Base-by-base conservation (phyloP, 179 eudicot species). In the Drosera spatulata region DNA sequence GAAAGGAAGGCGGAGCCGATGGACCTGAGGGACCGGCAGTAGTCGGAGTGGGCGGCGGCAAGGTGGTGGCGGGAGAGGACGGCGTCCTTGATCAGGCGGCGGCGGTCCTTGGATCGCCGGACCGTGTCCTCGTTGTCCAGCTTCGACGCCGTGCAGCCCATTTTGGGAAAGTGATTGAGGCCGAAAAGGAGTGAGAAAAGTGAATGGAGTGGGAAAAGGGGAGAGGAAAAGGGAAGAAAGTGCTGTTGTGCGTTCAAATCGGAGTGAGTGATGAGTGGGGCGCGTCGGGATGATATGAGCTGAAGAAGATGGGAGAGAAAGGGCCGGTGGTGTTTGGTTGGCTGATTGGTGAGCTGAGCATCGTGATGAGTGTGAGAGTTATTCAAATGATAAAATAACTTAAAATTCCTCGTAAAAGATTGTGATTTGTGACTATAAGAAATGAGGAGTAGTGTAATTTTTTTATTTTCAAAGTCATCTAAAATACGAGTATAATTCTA, bases 41-140 rank as follows among this genome's bases (percentile, higher is more conserved):
- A 91, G 77, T 85, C 97, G 61, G 87, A 68, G 80, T 91, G 97
- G 2, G 97, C 91, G 56, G 97, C 91, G 74, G 97, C 90, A 51
- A 91, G 82, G 85, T 83, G 94, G 84, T 85, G 94, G 71, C 97
- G 96, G 41, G 96, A 79, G 73, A 58, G 75, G 70, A 91, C 96
- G 39, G 97, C 94, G 37, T 83, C 96, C 50, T 91, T 88, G 56
- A 91, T 87, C 2, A 85, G 68, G 47, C 95, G 94, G 59, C 97
- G 88, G 0, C 97, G 94, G 53, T 91, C 96, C 69, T 85, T 88
- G 80, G 96, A 91, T 12, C 96, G 88, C 5, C 94, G 83, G 49
- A 91, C 97, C 1, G 91, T 85, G 77, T 91, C 97, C 66, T 91
- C 94, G 77, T 88, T 83, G 63, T 84, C 96, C 5, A 91, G 85